These are phyloP conservation scores for Cercospora citrullina DNA, from an alignment of 2,329 filamentous ascomycete genomes.

Conservation along the genomic window DNA sequence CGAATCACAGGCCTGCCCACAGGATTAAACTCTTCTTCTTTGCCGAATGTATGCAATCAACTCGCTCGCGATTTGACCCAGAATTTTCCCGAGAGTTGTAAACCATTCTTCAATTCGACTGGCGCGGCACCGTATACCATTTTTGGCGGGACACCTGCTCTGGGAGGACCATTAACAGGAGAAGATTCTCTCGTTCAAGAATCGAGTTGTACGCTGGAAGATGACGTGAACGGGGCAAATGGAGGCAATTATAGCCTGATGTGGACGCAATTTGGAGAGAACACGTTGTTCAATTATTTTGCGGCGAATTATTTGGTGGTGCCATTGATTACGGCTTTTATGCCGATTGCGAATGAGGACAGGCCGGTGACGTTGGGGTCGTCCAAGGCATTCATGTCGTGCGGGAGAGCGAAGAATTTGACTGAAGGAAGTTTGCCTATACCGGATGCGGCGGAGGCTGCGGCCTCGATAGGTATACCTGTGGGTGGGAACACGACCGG, in stretches of 20 bases:
- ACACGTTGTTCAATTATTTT: conserved; percentile 7
- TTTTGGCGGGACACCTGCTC: conserved; percentile 10
- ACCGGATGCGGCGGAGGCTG: background rate
- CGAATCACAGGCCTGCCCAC: conserved; percentile 16
- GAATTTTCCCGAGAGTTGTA: conserved; percentile 21
- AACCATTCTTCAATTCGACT: conserved; percentile 19
- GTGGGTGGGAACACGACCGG: background rate
- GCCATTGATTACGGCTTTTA: conserved; percentile 20
- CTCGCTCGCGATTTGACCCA: conserved; percentile 14
- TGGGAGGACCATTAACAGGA: conserved; percentile 20
- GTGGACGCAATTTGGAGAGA: conserved; percentile 19
- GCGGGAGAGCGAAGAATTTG: conserved; percentile 14
- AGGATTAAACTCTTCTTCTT: conserved; percentile 16
- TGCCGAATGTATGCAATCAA: conserved; percentile 18
- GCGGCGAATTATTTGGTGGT: conserved; percentile 14
- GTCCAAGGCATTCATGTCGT: conserved; percentile 18
- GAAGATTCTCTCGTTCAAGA: conserved; percentile 8
- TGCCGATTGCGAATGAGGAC: conserved; percentile 19
- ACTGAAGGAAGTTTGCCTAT: conserved; percentile 13
- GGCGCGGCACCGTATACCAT: background rate
- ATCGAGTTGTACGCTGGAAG: conserved; percentile 6
- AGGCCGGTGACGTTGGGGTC: conserved; percentile 13
- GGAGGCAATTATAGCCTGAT: conserved; percentile 14
- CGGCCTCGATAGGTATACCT: conserved; percentile 1
- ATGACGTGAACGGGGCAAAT: background rate